Evolutionary conservation across 176 grass and related monocot genomes (phyloP).

Genomic region (Oryza punctata): DNA sequence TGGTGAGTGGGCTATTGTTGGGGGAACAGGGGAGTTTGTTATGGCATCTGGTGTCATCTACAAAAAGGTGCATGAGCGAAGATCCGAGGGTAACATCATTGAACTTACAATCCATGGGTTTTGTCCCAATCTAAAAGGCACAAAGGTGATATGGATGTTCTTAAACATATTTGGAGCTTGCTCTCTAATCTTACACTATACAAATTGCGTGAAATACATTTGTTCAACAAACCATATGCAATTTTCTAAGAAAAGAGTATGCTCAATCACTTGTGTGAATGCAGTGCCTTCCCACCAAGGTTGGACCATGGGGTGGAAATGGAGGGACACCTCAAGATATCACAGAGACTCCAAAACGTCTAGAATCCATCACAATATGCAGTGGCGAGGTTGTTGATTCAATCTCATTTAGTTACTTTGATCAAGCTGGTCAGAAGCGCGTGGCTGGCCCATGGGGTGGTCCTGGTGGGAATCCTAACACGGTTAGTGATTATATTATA

Average conservation of each 20-base stretch:
- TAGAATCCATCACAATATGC: neutral
- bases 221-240: neutral
- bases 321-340: neutral
- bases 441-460: neutral
- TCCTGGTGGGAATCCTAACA: neutral
- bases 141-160: neutral
- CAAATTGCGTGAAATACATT: too few relatives aligned
- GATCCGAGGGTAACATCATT: neutral
- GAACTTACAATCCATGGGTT: neutral
- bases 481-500: neutral
- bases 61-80: neutral
- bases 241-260: neutral
- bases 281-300: neutral
- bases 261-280: neutral
- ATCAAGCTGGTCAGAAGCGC: neutral
- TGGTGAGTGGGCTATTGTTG: constrained; percentile 35
- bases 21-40: neutral
- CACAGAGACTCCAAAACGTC: neutral
- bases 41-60: constrained; percentile 27
- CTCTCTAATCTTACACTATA: neutral
- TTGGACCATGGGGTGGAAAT: constrained; percentile 23
- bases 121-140: neutral
- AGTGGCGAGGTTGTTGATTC: neutral
- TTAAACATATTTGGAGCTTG: neutral
- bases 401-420: neutral